Base-by-base conservation (phyloP, 805 yeast species). In the Wickerhamiella cacticola region DNA sequence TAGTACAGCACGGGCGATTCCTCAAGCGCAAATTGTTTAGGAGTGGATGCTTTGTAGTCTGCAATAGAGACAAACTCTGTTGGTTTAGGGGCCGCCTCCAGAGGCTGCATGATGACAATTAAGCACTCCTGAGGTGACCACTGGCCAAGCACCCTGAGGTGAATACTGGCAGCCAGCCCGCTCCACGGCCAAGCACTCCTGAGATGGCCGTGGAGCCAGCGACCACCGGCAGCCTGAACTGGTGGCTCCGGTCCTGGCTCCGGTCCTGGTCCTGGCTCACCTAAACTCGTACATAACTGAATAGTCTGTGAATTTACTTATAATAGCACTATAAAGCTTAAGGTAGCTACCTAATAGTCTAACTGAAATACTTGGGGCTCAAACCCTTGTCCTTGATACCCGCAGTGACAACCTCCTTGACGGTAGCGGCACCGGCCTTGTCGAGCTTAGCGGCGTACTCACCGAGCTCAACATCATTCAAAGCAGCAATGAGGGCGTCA, bases 391-490 rank as follows among this genome's bases (percentile, higher is more conserved):
- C 53, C 49, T 48, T 47, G 38, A 56, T 29, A 28, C 52, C 52
- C 23, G 23, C 52, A 21, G 52, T 48, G 51, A 58, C 48, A 35
- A 39, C 48, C 36, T 49, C 61, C 57, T 75, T 72, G 51, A 83
- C 80, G 19, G 75, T 65, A 40, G 69, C 74, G 43, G 69, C 63
- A 52, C 76, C 66, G 57, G 73, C 74, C 57, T 69, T 67, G 35
- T 63, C 60, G 43, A 84, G 65, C 70, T 79, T 79, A 24, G 66
- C 69, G 49, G 95, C 89, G 59, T 82, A 77, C n/a, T 74, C 78
- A 46, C 75, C 78, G 62, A 89, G 76, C 65, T 80, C 79, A 39
- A 75, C 68, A 62, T 89, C 98, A 61, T 82, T 85, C 54, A 92
- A 73, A 54, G 78, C 68, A 50, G 85, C 96, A 56, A 88, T 73